These are phyloP conservation scores for Oxytropis ochrocephala DNA, from an alignment of 306 rosid genomes.

Conservation along the genomic window DNA sequence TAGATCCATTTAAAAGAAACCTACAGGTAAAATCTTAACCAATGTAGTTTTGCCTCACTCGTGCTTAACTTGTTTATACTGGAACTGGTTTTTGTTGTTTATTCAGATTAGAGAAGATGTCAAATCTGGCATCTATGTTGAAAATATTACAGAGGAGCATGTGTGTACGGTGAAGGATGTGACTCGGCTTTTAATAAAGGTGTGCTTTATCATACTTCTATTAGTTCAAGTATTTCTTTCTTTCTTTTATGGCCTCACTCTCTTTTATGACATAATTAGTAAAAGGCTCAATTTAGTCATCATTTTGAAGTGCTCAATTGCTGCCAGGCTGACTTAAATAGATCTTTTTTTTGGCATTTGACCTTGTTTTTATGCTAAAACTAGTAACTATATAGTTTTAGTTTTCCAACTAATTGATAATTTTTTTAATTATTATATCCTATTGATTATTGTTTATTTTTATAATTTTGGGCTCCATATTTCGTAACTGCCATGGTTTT, in stretches of 20 bases:
- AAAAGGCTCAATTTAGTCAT: background rate
- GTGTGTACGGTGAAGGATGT: constrained; percentile 63
- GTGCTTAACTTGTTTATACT: no score
- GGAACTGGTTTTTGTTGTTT: no score
- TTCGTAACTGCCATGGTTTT: background rate
- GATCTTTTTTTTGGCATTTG: background rate
- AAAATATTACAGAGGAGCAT: constrained; percentile 73
- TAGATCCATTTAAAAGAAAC: constrained; percentile 75
- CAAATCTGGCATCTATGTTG: constrained; percentile 91
- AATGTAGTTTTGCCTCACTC: no score
- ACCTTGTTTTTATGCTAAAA: constrained; percentile 1
- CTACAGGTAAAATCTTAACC: constrained; percentile 48
- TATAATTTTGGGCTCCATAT: background rate
- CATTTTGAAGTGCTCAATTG: background rate
- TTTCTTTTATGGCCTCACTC: background rate
- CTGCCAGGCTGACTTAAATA: background rate
- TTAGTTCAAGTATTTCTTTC: background rate
- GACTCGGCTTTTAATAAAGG: constrained; percentile 63
- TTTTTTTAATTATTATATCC: background rate
- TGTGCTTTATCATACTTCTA: constrained; percentile 20
- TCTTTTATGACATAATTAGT: background rate
- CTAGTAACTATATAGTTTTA: background rate
- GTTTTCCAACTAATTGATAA: background rate
- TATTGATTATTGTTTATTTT: background rate
- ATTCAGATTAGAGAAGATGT: no score